Evolutionary conservation across 331 rosid species (phyloP).

Genomic region (Malus hybrid): DNA sequence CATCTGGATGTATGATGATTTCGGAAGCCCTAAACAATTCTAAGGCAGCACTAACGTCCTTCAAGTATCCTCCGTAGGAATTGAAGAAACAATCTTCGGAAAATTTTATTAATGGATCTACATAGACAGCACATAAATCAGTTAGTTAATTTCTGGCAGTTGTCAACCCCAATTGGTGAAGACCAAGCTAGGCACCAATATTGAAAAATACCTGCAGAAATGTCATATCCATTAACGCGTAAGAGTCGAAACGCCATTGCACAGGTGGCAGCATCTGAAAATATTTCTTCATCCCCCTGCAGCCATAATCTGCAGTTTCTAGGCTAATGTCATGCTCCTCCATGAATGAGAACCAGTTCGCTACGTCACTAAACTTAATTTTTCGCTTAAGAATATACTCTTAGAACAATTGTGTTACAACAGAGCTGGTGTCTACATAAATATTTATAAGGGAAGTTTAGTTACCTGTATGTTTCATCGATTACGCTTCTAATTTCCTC

Average conservation of each 20-base stretch:
- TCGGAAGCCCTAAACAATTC: conserved; percentile 74
- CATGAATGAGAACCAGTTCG: background rate
- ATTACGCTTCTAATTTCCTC: conserved; percentile 55
- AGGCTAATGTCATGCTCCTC: conserved; percentile 3
- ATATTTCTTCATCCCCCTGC: conserved; percentile 59
- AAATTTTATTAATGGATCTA: conserved; percentile 55
- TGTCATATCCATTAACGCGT: conserved; percentile 63
- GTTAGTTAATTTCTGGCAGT: background rate
- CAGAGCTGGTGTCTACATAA: background rate
- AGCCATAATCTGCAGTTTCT: conserved; percentile 56
- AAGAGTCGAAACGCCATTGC: conserved; percentile 77
- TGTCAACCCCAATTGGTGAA: background rate
- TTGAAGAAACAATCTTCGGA: conserved; percentile 48
- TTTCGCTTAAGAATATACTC: too few species aligned
- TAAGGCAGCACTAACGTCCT: conserved; percentile 49
- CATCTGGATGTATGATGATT: conserved; percentile 43
- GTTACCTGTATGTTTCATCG: conserved; percentile 69
- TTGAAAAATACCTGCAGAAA: conserved; percentile 52
- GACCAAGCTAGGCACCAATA: conserved; percentile 8
- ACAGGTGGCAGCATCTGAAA: conserved; percentile 58
- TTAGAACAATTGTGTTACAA: too few species aligned
- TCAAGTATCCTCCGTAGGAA: conserved; percentile 59
- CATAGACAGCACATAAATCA: conserved; percentile 14
- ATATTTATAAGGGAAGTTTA: background rate
- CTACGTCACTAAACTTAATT: too few species aligned